Base-by-base conservation (phyloP, 192 early-diverging fungal species). In the Jimgerdemannia flammicorona region DNA sequence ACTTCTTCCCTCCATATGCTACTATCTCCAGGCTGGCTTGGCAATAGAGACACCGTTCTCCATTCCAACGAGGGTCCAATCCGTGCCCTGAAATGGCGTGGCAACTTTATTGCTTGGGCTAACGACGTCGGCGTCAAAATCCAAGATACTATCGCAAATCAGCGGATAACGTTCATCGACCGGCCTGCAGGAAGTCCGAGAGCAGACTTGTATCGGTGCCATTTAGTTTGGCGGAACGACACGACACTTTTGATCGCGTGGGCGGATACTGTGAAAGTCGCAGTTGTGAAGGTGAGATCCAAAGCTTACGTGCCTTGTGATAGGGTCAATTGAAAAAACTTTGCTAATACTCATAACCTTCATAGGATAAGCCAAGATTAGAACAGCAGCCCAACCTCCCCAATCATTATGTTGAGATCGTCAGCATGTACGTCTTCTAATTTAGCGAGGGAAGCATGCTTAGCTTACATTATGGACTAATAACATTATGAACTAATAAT, bases 221-320 rank as follows among this genome's bases (percentile, higher is more conserved):
- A 94, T 64, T 75, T 99, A 67, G 89, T 89, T 77, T 99, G 98
- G 98, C 91, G 89, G 70, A 87, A 89, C 59, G 89, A 91, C 41
- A 84, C 75, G 17, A 91, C 91, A 4, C 81, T 99, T 64, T 76
- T 98, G 18, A 91, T 98, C 72, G 98, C 95, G 0, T 99, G 98
- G 98, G 98, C 95, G 7, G 92, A 98, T 76, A 89, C 86, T 71
- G 94, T 99, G 54, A 97, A 94, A 76, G 86, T 98, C 10, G 93
- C 93, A 17, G 82, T 85, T 3, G 87, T 99, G 42, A 91, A 90
- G 73, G 92, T 86, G 75, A 76, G 72, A 10, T 29, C 29, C 29
- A 29, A 1, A 29, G 29, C 29, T 29, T 29, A 29, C 29, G 29
- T 29, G 29, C 29, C 29, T 29, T 29, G 29, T 29, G 29, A 29